Conservation (phyloP, 139 green algal species). For the Tetradesmus obliquus region DNA sequence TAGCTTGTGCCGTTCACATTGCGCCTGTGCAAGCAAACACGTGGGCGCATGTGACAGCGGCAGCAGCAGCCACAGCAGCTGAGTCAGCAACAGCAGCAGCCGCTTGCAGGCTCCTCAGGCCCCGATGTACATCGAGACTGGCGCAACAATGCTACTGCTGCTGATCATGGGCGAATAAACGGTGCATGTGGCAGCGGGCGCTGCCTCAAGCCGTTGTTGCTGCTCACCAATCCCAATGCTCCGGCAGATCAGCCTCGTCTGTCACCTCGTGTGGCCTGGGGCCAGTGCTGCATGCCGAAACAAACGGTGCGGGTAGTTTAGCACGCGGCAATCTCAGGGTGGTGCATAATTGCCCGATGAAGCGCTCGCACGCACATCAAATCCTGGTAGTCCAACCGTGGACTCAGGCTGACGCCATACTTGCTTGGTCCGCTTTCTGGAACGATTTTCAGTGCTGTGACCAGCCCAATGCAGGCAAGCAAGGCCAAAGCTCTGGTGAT, state of each 20-base stretch:
- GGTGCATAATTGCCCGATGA: background rate
- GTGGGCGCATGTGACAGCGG: background rate
- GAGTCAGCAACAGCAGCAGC: background rate
- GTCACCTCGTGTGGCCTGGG: conserved; percentile 43
- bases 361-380: conserved; percentile 1
- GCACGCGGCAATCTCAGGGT: background rate
- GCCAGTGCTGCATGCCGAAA: conserved; percentile 21
- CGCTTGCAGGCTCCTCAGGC: background rate
- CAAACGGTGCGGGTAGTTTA: background rate
- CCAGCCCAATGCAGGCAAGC: background rate
- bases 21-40: conserved; percentile 54
- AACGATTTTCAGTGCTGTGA: background rate
- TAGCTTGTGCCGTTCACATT: conserved; percentile 78
- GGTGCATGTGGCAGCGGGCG: background rate
- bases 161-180: background rate
- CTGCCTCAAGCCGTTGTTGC: background rate
- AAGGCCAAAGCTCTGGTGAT: background rate
- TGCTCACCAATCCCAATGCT: conserved; percentile 64
- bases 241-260: conserved; percentile 48
- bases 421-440: background rate
- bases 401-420: background rate
- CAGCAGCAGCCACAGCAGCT: background rate
- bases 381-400: background rate
- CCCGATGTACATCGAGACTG: background rate
- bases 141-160: background rate